phyloP scores from a whole-genome alignment of 148 eudicot species.

The Chenopodium album region DNA sequence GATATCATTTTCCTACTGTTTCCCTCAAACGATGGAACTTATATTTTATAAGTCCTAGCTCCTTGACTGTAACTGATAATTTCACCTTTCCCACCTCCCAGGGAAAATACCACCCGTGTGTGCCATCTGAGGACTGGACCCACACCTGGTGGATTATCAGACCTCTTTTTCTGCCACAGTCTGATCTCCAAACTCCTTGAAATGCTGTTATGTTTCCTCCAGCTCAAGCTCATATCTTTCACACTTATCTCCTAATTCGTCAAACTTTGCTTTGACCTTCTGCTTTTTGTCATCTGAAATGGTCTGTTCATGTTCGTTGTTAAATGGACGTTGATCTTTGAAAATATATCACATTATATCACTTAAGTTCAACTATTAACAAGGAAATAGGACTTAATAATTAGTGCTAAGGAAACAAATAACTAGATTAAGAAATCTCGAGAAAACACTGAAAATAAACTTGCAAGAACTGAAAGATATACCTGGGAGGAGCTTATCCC shows the following conservation, averaged over 20 bases:
- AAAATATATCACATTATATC: neutral
- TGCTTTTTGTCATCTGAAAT: constrained; percentile 65
- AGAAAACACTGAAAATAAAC: too few relatives aligned
- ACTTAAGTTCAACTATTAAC: neutral
- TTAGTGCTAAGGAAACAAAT: neutral
- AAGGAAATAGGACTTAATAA: neutral
- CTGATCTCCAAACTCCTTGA: constrained; percentile 79
- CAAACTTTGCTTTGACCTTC: constrained; percentile 67
- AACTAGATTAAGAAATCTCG: neutral
- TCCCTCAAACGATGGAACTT: constrained; percentile 79
- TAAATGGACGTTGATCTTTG: neutral
- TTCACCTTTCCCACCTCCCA: constrained; percentile 95
- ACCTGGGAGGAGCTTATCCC: constrained; percentile 95
- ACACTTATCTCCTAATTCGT: constrained; percentile 69
- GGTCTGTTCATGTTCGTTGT: neutral
- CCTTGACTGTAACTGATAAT: constrained; percentile 81
- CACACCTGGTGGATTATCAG: constrained; percentile 83
- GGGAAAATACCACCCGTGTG: constrained; percentile 66
- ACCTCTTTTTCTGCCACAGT: constrained; percentile 53
- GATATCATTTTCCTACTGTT: constrained; percentile 78
- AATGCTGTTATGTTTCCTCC: constrained; percentile 69
- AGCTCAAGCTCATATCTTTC: constrained; percentile 63
- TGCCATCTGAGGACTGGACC: constrained; percentile 91
- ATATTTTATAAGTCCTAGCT: constrained; percentile 82
- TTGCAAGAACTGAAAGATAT: constrained; percentile 12